Base-by-base conservation (phyloP, 202 grass and related monocot species). In the Carex sylvatica region DNA sequence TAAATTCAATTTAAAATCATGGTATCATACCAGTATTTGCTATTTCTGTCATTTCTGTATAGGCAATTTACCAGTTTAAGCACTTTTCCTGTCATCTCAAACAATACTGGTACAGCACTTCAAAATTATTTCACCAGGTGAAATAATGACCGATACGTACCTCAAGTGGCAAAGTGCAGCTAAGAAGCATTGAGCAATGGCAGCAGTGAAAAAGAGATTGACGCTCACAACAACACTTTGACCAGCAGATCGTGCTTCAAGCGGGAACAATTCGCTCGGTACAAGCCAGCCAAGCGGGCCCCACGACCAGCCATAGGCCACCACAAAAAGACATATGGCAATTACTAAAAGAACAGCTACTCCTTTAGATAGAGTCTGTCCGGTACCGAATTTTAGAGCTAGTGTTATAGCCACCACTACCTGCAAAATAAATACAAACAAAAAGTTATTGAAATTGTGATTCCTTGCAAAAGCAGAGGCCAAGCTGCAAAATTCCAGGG, bases 191-290 rank as follows among this genome's bases (percentile, higher is more conserved):
- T 99, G 92, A 47, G 96, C 96, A 12, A 99, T 94, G 3, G 91
- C 96, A 1, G 96, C 96, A 4, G 96, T 98, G 87, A 92, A 98
- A 90, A 99, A 95, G 61, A 98, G 91, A 86, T 98, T 98, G 66
- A 95, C 96, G 80, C 89, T 93, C 26, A 98, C 96, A 70, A 98
- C 96, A 13, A 98, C 88, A 88, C 96, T 98, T 83, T 98, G 96
- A 26, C 96, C 96, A 33, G 91, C 96, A 11, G 92, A 98, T 20
- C 96, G 68, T 87, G 91, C 94, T 88, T 99, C 96, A 65, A 95
- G 86, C 10, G 96, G 96, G 87, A 99, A 95, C 42, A 99, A 80
- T 84, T 99, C 96, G 74, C 96, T 95, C 0, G 96, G 96, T 12
- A 99, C 96, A 20, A 99, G 88, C 96, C 96, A 99, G 1, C 96